phyloP scores from a whole-genome alignment of 192 early-diverging fungal species.

The Coemansia sp. region DNA sequence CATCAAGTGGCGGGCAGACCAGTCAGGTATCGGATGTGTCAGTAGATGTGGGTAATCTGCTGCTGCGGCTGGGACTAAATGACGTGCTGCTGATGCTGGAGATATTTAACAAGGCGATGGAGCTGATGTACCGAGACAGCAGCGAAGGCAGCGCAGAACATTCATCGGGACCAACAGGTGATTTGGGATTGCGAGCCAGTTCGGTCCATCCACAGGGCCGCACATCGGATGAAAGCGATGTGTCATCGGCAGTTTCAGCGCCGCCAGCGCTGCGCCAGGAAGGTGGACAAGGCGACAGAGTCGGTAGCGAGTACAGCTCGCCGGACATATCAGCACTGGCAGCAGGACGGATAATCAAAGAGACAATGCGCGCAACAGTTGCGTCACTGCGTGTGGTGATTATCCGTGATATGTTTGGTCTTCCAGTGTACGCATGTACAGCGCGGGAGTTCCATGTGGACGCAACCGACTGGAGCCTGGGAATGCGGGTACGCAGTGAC shows the following conservation, averaged over 20 bases:
- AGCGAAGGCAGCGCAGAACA: neutral
- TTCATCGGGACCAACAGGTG: neutral
- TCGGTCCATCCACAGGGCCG: neutral
- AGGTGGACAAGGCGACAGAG: neutral
- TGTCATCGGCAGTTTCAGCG: conserved; percentile 12
- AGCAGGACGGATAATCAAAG: conserved; percentile 33
- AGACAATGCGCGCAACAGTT: conserved; percentile 45
- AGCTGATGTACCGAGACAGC: conserved; percentile 53
- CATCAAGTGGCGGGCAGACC: conserved; percentile 18
- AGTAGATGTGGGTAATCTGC: conserved; percentile 72
- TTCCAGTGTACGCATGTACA: conserved; percentile 85
- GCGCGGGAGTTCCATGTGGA: conserved; percentile 78
- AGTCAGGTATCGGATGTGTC: conserved; percentile 63
- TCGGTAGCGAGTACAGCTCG: conserved; percentile 1
- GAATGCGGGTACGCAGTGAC: conserved; percentile 63
- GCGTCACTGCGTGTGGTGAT: conserved; percentile 62
- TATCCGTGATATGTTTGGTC: conserved; percentile 92
- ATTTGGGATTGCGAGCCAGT: neutral
- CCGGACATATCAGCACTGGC: neutral
- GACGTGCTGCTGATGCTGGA: conserved; percentile 80
- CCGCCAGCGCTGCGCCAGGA: conserved; percentile 6
- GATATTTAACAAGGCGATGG: conserved; percentile 72
- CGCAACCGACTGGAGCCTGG: conserved; percentile 79
- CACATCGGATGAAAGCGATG: neutral
- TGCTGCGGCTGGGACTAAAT: conserved; percentile 82